Conservation (phyloP, 164 flowering plant species). For the Sedum album region DNA sequence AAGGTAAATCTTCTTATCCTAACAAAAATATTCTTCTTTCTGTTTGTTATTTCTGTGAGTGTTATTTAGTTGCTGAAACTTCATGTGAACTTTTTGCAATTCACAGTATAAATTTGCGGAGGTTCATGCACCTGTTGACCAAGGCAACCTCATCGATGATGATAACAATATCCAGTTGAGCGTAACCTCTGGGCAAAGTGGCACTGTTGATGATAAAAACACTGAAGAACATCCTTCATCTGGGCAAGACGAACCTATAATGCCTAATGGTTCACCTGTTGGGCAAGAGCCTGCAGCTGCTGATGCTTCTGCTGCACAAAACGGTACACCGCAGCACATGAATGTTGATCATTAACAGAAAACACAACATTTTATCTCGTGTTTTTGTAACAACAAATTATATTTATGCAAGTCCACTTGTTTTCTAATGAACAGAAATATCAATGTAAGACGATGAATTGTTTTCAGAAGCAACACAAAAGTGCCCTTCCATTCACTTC, state of each 20-base stretch:
- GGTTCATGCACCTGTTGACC: neutral
- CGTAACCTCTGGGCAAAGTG: neutral
- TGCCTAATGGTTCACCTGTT: neutral
- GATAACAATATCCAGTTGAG: neutral
- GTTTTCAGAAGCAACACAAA: neutral
- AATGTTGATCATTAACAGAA: neutral
- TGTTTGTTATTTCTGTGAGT: neutral
- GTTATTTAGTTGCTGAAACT: neutral
- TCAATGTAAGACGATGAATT: neutral
- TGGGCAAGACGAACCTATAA: neutral
- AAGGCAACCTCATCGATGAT: neutral
- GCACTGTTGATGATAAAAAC: neutral
- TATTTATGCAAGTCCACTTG: neutral
- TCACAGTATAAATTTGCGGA: neutral
- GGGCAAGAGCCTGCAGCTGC: neutral
- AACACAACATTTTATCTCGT: neutral
- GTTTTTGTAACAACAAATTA: neutral
- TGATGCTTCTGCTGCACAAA: neutral
- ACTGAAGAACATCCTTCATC: neutral
- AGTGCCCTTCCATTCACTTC: too few species aligned
- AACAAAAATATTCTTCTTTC: too few species aligned
- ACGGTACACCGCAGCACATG: neutral
- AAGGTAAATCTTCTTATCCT: conserved; percentile 36
- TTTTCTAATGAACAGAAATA: neutral
- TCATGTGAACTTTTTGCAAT: neutral